phyloP scores from a whole-genome alignment of 139 green algal genomes.

The Ostreobium quekettii region DNA sequence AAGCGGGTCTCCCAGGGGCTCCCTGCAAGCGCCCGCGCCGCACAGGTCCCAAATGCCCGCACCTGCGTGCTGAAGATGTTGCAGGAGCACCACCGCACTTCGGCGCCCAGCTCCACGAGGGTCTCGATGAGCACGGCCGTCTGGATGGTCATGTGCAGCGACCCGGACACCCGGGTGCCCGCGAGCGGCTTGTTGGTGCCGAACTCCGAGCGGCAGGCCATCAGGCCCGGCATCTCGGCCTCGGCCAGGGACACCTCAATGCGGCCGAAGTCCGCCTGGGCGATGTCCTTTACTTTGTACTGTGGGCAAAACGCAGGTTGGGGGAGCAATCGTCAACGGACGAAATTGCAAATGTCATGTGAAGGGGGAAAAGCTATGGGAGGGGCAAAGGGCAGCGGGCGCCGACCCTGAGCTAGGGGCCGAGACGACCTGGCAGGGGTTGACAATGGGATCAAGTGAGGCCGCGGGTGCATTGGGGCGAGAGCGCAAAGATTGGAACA shows the following conservation, averaged over 20 bases:
- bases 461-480: too few species aligned
- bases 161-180: constrained; percentile 87
- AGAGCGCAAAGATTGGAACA: too few species aligned
- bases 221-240: constrained; percentile 97
- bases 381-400: too few species aligned
- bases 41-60: neutral
- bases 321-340: too few species aligned
- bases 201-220: constrained; percentile 90
- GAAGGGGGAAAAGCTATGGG: too few species aligned
- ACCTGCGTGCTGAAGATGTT: constrained; percentile 98
- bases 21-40: too few species aligned
- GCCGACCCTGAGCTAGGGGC: too few species aligned
- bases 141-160: constrained; percentile 99
- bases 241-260: constrained; percentile 97
- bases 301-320: constrained; percentile 26
- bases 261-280: constrained; percentile 94
- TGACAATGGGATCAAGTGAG: too few species aligned
- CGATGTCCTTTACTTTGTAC: constrained; percentile 94
- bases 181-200: constrained; percentile 85
- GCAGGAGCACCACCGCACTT: constrained; percentile 98
- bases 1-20: too few species aligned
- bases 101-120: constrained; percentile 86
- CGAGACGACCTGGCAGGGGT: neutral
- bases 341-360: too few species aligned
- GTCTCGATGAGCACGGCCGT: constrained; percentile 99